Percentiles rank a stretch among this genome's conserved stretches.
These are phyloP conservation scores for Verbena officinalis DNA, from an alignment of 257 asterid species.

Conservation along the genomic window DNA sequence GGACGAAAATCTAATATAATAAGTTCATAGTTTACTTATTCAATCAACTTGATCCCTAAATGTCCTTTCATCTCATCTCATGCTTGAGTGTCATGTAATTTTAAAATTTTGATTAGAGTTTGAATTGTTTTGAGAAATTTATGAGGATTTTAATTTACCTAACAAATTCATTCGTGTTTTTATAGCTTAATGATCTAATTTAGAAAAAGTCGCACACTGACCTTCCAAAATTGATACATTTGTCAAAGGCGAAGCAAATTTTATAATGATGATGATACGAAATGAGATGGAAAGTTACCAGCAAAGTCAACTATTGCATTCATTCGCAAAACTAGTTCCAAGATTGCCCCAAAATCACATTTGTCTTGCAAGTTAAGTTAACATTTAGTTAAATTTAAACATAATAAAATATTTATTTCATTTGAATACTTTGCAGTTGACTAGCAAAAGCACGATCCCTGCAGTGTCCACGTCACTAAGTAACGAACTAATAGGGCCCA, in stretches of 20 bases:
- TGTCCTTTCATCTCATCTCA: too few relatives aligned
- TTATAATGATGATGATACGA: background rate
- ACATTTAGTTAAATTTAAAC: background rate
- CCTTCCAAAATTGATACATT: too few relatives aligned
- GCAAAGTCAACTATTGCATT: background rate
- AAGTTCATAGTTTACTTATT: too few relatives aligned
- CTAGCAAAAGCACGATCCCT: background rate
- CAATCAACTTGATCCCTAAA: too few relatives aligned
- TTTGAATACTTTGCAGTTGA: constrained; percentile 2
- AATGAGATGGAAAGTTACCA: background rate
- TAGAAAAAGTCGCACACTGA: too few relatives aligned
- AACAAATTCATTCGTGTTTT: too few relatives aligned
- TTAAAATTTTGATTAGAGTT: too few relatives aligned
- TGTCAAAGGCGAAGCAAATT: background rate
- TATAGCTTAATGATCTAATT: background rate
- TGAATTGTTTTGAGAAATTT: too few relatives aligned
- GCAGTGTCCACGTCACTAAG: background rate
- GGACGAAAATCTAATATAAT: too few relatives aligned
- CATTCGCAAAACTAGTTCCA: background rate
- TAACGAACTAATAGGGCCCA: background rate
- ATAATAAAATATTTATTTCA: background rate
- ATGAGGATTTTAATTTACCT: too few relatives aligned
- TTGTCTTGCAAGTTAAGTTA: constrained; percentile 25
- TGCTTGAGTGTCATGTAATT: too few relatives aligned
- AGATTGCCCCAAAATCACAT: background rate